Base-by-base conservation (phyloP, 495 filamentous ascomycete genomes). In the Bathelium albidoporum region DNA sequence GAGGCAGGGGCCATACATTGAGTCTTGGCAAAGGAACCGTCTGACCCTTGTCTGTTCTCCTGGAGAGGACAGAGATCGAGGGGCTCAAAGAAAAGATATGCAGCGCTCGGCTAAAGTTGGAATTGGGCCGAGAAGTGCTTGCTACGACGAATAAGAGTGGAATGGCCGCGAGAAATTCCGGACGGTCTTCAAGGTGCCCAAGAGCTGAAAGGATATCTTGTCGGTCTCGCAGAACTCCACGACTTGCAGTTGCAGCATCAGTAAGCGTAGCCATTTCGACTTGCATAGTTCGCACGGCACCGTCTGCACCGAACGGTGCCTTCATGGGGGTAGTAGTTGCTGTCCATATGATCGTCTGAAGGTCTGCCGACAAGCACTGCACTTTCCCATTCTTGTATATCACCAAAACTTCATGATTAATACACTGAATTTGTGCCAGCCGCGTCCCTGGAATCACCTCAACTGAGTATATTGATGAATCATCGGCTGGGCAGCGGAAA, bases 361-460 rank as follows among this genome's bases (percentile, higher is more conserved):
- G 76, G 71, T 82, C 79, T 66, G 79, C 79, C 24, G 77, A 75
- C 41, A 86, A 79, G 59, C 80, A 83, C 43, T 79, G 77, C 49
- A 87, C 76, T 62, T 81, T 60, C 32, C 79, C 76, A 65, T 74
- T 66, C 45, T 68, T 49, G 34, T 75, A 68, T 26, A 76, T 62
- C n/a, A 72, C 65, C 26, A 78, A 58, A 11, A 77, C 64, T 58
- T 76, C 69, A 62, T 72, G 71, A 61, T 63, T 41, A 20, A 36
- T 29, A 28, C 66, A 28, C 32, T 53, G 7, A 73, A 78, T 53
- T 74, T 62, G 2, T 69, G 49, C 9, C 26, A 55, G 49, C 24
- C 49, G 49, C 1, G 49, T 55, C 5, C 16, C 24, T 9, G 49
- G 22, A 16, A 55, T 2, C 22, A 55, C 7, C 29, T 55, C 49